Percentiles rank a stretch among this genome's conserved stretches.
phyloP scores from a whole-genome alignment of 1,284 basidiomycete species.

The Ceratobasidium sp. region DNA sequence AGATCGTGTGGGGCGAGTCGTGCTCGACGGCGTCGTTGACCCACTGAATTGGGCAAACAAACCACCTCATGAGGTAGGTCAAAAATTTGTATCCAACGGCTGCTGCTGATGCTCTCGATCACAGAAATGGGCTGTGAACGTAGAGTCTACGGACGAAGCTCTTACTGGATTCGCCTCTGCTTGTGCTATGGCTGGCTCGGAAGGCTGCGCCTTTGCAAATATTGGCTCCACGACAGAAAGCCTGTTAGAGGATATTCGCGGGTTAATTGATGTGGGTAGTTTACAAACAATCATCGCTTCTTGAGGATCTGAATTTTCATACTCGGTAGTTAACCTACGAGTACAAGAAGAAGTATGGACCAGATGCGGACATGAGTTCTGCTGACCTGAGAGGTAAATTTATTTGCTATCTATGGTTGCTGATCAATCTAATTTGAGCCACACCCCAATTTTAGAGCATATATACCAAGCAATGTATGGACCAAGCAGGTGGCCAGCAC shows the following conservation, averaged over 20 bases:
- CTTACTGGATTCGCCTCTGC: slow-evolving; percentile 22
- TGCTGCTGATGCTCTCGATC: neutral
- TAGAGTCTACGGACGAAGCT: slow-evolving; percentile 25
- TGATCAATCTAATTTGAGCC: too few species aligned
- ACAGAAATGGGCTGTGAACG: neutral
- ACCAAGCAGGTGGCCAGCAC: neutral
- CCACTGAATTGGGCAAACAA: slow-evolving; percentile 23
- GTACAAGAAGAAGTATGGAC: slow-evolving; percentile 1
- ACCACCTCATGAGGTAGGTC: slow-evolving; percentile 22
- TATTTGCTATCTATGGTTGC: neutral
- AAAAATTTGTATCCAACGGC: too few species aligned
- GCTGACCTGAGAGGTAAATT: neutral
- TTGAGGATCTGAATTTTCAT: neutral
- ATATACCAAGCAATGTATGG: neutral
- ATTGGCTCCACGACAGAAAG: neutral
- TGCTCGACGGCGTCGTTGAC: slow-evolving; percentile 46
- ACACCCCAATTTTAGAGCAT: neutral
- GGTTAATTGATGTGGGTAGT: slow-evolving; percentile 9
- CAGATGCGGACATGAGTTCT: neutral
- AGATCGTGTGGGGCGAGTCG: slow-evolving; percentile 46
- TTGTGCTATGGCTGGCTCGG: slow-evolving; percentile 41
- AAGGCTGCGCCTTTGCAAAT: slow-evolving; percentile 31
- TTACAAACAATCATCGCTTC: neutral
- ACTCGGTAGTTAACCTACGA: neutral
- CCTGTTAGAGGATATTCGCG: neutral